These are phyloP conservation scores for Cicer bijugum DNA, from an alignment of 306 rosid species.

Conservation along the genomic window DNA sequence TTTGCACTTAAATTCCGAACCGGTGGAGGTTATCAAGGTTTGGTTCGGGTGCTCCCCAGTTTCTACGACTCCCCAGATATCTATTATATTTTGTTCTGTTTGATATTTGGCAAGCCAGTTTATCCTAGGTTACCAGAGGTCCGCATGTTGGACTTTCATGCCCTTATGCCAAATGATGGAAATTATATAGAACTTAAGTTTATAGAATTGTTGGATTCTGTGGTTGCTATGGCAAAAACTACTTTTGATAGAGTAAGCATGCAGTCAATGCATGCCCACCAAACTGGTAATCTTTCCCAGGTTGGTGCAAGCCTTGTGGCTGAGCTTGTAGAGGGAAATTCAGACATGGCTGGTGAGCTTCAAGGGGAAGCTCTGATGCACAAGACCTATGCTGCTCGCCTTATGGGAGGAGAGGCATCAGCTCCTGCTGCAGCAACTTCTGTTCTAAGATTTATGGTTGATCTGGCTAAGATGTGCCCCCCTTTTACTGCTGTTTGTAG, in stretches of 20 bases:
- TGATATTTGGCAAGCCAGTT: slow-evolving; percentile 96
- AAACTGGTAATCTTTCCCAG: slow-evolving; percentile 92
- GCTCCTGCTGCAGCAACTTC: slow-evolving; percentile 99
- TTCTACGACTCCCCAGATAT: slow-evolving; percentile 98
- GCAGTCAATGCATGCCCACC: slow-evolving; percentile 96
- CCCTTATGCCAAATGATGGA: slow-evolving; percentile 97
- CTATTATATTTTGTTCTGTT: slow-evolving; percentile 93
- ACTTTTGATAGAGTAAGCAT: slow-evolving; percentile 89
- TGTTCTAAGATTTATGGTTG: slow-evolving; percentile 96
- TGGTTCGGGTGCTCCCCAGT: slow-evolving; percentile 89
- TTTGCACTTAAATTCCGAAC: slow-evolving; percentile 92
- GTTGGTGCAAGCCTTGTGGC: slow-evolving; percentile 95
- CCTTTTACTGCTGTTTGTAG: slow-evolving; percentile 87
- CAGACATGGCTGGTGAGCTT: slow-evolving; percentile 98
- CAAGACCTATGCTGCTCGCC: slow-evolving; percentile 99
- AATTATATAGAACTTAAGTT: slow-evolving; percentile 70
- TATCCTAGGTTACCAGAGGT: slow-evolving; percentile 99
- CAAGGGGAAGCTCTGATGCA: slow-evolving; percentile 99
- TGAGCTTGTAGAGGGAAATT: slow-evolving; percentile 92
- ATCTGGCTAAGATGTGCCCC: slow-evolving; percentile 96
- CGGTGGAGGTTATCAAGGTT: slow-evolving; percentile 96
- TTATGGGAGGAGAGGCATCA: slow-evolving; percentile 99
- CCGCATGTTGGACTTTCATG: slow-evolving; percentile 98
- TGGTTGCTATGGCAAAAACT: slow-evolving; percentile 89
- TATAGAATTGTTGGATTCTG: slow-evolving; percentile 86